phyloP scores from a whole-genome alignment of 2,329 filamentous ascomycete species.

The Onygenales sp. region DNA sequence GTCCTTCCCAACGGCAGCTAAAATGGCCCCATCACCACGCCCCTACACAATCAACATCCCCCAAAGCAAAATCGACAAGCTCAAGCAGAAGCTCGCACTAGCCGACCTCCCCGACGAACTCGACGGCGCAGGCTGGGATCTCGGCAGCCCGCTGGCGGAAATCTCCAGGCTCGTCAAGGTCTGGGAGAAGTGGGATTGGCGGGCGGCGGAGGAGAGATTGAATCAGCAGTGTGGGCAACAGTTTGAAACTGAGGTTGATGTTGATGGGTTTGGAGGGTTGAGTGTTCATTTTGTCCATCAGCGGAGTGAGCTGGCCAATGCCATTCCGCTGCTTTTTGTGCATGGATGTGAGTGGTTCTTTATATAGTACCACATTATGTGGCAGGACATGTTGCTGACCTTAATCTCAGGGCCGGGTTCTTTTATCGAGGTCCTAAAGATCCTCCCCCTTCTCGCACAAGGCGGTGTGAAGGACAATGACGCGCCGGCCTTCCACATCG shows the following conservation, averaged over 20 bases:
- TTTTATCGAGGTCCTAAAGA: constrained; percentile 55
- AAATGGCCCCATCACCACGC: constrained; percentile 2
- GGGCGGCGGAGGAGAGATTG: constrained; percentile 46
- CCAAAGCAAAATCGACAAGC: constrained; percentile 42
- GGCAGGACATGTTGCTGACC: constrained; percentile 11
- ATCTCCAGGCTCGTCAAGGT: constrained; percentile 49
- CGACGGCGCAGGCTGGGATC: constrained; percentile 43
- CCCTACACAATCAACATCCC: constrained; percentile 45
- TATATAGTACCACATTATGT: neutral
- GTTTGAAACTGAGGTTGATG: constrained; percentile 41
- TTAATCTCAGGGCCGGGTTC: constrained; percentile 49
- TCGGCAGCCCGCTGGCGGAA: constrained; percentile 52
- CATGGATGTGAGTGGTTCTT: constrained; percentile 46
- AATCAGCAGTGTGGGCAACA: constrained; percentile 49
- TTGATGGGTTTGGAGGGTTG: constrained; percentile 51
- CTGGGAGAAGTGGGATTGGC: constrained; percentile 56
- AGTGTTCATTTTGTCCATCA: constrained; percentile 58
- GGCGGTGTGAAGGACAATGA: constrained; percentile 20
- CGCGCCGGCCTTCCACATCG: constrained; percentile 42
- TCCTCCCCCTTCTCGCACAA: constrained; percentile 43
- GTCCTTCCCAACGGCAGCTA: no score
- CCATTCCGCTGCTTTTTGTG: constrained; percentile 58
- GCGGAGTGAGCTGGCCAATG: constrained; percentile 39
- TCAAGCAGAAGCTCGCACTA: constrained; percentile 47
- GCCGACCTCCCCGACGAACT: constrained; percentile 50